These are phyloP conservation scores for Cercospora citrullina DNA, from an alignment of 2,329 filamentous ascomycete genomes.

Conservation along the genomic window DNA sequence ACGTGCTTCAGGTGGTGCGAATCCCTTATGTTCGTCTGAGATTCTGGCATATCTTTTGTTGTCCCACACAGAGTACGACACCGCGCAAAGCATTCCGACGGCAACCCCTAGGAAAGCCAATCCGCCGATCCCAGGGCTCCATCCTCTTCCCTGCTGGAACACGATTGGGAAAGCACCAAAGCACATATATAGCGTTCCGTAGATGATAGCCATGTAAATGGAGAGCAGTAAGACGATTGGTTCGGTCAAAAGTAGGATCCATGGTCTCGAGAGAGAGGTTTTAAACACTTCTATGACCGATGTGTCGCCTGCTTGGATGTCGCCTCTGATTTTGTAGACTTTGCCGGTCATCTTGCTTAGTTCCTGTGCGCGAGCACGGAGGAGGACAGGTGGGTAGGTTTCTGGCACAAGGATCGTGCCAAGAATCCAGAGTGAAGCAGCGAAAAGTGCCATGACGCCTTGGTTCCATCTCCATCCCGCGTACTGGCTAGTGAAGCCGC, in stretches of 20 bases:
- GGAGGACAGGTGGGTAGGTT: conserved; percentile 61
- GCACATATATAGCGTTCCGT: conserved; percentile 50
- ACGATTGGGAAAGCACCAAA: conserved; percentile 57
- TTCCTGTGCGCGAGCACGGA: conserved; percentile 54
- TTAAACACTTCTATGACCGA: conserved; percentile 48
- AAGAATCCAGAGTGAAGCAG: conserved; percentile 60
- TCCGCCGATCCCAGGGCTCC: conserved; percentile 60
- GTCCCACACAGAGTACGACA: conserved; percentile 54
- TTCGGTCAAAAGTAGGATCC: conserved; percentile 59
- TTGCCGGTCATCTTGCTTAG: conserved; percentile 56
- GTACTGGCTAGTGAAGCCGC: conserved; percentile 64
- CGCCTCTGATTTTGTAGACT: conserved; percentile 54
- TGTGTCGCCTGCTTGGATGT: conserved; percentile 42
- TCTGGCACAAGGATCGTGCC: conserved; percentile 57
- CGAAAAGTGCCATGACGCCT: conserved; percentile 63
- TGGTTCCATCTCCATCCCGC: conserved; percentile 70
- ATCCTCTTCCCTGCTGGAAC: conserved; percentile 60
- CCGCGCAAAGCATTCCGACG: conserved; percentile 63
- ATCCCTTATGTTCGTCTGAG: conserved; percentile 51
- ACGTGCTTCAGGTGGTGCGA: conserved; percentile 66
- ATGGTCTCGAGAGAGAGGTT: conserved; percentile 61
- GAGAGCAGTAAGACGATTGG: conserved; percentile 52
- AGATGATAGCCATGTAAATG: conserved; percentile 51
- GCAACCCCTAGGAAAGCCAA: conserved; percentile 68
- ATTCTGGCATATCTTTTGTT: conserved; percentile 57